Percentiles rank a stretch among this genome's conserved stretches.
Evolutionary conservation across 169 alveolate genomes (phyloP).

Genomic region (Plasmodium fragile): DNA sequence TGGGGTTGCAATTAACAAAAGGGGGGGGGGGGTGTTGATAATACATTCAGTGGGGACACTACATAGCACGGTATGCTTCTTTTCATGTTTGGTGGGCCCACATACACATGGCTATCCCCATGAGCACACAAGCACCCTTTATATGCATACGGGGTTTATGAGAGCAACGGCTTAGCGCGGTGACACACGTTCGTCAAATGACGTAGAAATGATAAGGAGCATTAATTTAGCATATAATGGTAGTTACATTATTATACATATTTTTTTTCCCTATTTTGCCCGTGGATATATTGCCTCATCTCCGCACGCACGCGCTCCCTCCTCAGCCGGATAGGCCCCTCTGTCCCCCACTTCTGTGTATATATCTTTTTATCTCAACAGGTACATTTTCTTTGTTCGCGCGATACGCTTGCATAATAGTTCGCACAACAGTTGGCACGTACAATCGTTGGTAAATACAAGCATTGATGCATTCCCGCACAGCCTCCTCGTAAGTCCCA

Average conservation of each 20-base stretch:
- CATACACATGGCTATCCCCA: neutral
- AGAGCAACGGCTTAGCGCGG: neutral
- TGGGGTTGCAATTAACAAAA: neutral
- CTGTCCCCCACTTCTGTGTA: neutral
- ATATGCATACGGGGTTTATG: neutral
- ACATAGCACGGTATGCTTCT: neutral
- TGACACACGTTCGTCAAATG: neutral
- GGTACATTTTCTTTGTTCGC: neutral
- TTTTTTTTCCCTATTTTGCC: neutral
- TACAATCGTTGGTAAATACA: neutral
- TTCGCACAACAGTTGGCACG: neutral
- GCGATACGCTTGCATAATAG: neutral
- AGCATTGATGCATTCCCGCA: neutral
- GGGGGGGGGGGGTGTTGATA: neutral
- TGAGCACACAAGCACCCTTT: neutral
- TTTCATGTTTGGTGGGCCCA: neutral
- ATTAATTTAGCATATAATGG: neutral
- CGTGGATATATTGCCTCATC: neutral
- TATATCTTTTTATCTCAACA: neutral
- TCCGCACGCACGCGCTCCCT: neutral
- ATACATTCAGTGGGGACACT: neutral
- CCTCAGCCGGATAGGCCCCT: neutral
- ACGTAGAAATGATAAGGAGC: neutral
- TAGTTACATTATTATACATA: neutral
- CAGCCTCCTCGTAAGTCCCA: neutral